Conservation (phyloP, 805 yeast species). For the Starmerella etchellsii region DNA sequence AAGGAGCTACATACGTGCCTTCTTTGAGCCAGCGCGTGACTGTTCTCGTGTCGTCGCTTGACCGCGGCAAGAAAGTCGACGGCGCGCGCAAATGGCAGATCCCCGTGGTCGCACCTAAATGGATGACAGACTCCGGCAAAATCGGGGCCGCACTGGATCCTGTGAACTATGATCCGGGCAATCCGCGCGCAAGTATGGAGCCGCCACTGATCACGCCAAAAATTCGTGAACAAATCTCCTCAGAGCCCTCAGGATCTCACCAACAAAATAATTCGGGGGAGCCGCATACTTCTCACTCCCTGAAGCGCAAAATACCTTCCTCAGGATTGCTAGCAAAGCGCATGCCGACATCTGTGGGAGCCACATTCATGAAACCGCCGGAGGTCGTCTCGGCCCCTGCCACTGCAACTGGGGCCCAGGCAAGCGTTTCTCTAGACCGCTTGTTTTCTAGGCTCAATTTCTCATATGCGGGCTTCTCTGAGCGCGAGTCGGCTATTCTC, state of each 20-base stretch:
- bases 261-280: background rate
- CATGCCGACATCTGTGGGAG: constrained; percentile 3
- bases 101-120: constrained; percentile 33
- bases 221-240: too few relatives aligned
- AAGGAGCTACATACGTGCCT: constrained; percentile 28
- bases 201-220: constrained; percentile 2
- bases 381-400: background rate
- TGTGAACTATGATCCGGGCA: constrained; percentile 23
- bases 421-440: constrained; percentile 1
- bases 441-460: constrained; percentile 37
- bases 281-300: background rate
- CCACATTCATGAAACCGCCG: constrained; percentile 2
- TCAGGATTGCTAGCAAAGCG: constrained; percentile 4
- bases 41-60: constrained; percentile 24
- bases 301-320: constrained; percentile 3
- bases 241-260: background rate
- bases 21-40: constrained; percentile 23
- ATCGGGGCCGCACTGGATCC: constrained; percentile 33
- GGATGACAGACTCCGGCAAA: constrained; percentile 33
- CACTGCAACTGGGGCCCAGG: background rate
- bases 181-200: constrained; percentile 7
- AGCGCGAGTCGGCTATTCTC: constrained; percentile 31
- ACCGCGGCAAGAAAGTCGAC: constrained; percentile 27
- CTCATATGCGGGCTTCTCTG: constrained; percentile 32
- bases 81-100: constrained; percentile 32